These are phyloP conservation scores for Populus ilicifolia DNA, from an alignment of 345 rosid species.

Conservation along the genomic window DNA sequence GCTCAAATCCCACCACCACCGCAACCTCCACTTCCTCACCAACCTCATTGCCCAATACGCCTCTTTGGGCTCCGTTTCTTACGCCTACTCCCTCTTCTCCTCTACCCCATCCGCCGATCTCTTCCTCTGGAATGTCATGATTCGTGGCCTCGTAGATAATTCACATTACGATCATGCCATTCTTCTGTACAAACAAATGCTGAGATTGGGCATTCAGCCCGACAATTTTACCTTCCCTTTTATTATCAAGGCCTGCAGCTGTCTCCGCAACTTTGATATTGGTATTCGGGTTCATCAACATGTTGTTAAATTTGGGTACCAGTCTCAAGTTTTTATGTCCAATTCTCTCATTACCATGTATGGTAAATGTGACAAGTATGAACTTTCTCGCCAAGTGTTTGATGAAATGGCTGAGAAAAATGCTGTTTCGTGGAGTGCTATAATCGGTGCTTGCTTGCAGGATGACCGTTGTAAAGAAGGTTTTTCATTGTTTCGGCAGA, in stretches of 20 bases:
- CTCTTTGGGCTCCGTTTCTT: slow-evolving; percentile 31
- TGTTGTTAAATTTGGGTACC: slow-evolving; percentile 25
- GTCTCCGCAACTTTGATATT: slow-evolving; percentile 5
- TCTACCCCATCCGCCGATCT: slow-evolving; percentile 21
- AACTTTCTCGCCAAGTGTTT: slow-evolving; percentile 20
- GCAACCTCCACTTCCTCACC: slow-evolving; percentile 32
- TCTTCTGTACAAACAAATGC: slow-evolving; percentile 32
- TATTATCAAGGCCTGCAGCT: slow-evolving; percentile 42
- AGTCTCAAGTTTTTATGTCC: slow-evolving; percentile 24
- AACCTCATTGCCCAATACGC: slow-evolving; percentile 32
- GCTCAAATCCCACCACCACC: slow-evolving; percentile 22
- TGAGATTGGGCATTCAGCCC: slow-evolving; percentile 22
- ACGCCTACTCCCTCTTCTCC: slow-evolving; percentile 37
- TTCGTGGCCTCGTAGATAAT: slow-evolving; percentile 33
- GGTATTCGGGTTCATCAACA: slow-evolving; percentile 34
- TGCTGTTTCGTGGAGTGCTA: slow-evolving; percentile 32
- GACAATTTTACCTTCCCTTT: slow-evolving; percentile 38
- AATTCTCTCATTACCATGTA: slow-evolving; percentile 46
- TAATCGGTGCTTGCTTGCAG: slow-evolving; percentile 25
- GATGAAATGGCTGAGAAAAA: slow-evolving; percentile 34
- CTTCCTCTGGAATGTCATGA: slow-evolving; percentile 44
- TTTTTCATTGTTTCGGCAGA: slow-evolving; percentile 24
- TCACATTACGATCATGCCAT: slow-evolving; percentile 17
- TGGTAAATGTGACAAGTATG: slow-evolving; percentile 25
- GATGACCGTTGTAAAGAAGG: slow-evolving; percentile 23